Base-by-base conservation (phyloP, 345 rosid genomes). In the Hibiscus mutabilis region DNA sequence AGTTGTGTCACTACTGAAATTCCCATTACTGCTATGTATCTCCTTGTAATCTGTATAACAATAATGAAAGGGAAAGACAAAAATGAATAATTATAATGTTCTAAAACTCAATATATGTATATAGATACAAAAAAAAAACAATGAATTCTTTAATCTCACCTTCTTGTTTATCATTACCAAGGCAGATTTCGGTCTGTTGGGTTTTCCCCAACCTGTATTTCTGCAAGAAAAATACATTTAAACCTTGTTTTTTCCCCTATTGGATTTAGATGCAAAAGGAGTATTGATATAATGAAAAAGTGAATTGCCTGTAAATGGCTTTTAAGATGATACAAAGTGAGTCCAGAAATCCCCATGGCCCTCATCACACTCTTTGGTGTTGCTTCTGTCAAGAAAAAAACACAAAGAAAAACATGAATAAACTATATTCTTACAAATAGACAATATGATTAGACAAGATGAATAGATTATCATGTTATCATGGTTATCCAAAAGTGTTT, bases 301-400 rank as follows among this genome's bases (percentile, higher is more conserved):
- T 71, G 4, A 51, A 70, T 63, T 77, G 82, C 98, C 89, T 91
- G 98, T 77, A 95, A 82, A 86, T 95, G 97, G 77, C 97, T 95
- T 85, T 95, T 95, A 24, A 95, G 86, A 77, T 95, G 99, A 80
- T 91, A 95, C 81, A 95, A 73, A 66, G 97, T 95, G 64, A 95
- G 93, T 13, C 93, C 97, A 77, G 95, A 84, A 80, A 92, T 84
- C 37, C 81, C 97, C 93, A 92, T 86, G 73, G 74, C 81, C 74
- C 87, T 86, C 93, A 89, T 91, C 85, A 91, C 80, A 79, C 91
- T 83, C 86, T 87, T 95, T 2, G 99, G 99, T 73, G 97, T 95
- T 74, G 99, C 99, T 75, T 89, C 99, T 95, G 84, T 78, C 77
- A 53, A 83, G 18, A 73, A 0, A 72, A 0, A 21, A 64, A 64